Evolutionary conservation across 106 monocot species (phyloP).

Genomic region (Allium cepa): DNA sequence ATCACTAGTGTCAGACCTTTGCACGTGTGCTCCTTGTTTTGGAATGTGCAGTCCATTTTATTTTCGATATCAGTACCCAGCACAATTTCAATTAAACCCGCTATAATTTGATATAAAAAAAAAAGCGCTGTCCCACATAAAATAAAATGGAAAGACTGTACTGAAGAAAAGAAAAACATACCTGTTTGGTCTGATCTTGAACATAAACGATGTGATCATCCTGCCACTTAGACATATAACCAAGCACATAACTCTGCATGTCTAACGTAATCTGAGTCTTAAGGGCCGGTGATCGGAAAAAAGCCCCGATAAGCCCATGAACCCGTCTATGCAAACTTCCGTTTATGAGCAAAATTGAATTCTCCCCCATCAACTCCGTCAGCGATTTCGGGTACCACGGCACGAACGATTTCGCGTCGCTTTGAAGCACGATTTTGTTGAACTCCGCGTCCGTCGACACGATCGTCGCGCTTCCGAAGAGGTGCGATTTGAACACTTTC

Average conservation of each 20-base stretch:
- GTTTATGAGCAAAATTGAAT: constrained; percentile 76
- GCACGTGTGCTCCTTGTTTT: constrained; percentile 27
- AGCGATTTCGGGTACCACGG: constrained; percentile 85
- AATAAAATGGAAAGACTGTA: constrained; percentile 1
- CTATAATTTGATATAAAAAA: too few species aligned
- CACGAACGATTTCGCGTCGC: constrained; percentile 66
- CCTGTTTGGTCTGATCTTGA: constrained; percentile 72
- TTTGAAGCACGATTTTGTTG: constrained; percentile 60
- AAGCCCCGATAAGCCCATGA: constrained; percentile 77
- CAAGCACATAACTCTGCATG: constrained; percentile 38
- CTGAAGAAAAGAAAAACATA: constrained; percentile 17
- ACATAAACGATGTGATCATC: constrained; percentile 47
- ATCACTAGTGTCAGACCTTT: constrained; percentile 3
- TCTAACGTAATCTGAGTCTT: constrained; percentile 61
- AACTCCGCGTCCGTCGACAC: constrained; percentile 91
- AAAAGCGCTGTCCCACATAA: neutral
- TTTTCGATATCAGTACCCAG: too few species aligned
- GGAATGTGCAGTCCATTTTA: neutral
- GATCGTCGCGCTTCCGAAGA: constrained; percentile 74
- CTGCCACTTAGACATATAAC: constrained; percentile 41
- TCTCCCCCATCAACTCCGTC: constrained; percentile 77
- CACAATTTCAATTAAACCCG: too few species aligned
- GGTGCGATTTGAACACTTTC: constrained; percentile 85
- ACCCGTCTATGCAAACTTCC: constrained; percentile 66
- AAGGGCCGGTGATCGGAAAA: constrained; percentile 68